Conservation (phyloP, 2,329 filamentous ascomycete genomes). For the Claviceps fusiformis region DNA sequence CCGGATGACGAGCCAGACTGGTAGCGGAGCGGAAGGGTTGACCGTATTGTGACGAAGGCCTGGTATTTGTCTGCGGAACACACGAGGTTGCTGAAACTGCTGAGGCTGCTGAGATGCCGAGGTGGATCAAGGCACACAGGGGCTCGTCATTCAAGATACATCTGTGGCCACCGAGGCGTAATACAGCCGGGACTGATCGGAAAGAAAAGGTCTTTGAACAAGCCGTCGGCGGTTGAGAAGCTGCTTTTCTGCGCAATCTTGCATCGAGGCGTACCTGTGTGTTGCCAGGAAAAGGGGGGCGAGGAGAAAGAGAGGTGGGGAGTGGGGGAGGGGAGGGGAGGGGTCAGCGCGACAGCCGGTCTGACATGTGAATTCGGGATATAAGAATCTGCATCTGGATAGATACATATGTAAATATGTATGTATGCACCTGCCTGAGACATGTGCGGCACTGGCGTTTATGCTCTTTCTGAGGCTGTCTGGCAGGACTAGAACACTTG, state of each 20-base stretch:
- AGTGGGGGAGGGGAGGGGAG: too few species aligned
- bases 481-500: too few species aligned
- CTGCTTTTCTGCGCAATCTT: not conserved
- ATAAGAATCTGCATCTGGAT: not conserved
- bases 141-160: too few species aligned
- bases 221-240: not conserved
- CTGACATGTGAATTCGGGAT: conserved; percentile 4
- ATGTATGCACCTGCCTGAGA: too few species aligned
- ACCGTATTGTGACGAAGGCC: not conserved
- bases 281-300: not conserved
- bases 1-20: not conserved
- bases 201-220: not conserved
- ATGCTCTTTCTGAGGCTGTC: not conserved
- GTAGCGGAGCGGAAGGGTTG: not conserved
- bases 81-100: not conserved
- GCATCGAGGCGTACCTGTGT: not conserved
- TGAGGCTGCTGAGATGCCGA: too few species aligned
- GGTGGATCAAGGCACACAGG: not conserved
- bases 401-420: not conserved
- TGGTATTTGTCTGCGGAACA: not conserved
- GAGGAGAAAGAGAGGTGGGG: too few species aligned
- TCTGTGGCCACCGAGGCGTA: not conserved
- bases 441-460: not conserved
- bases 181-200: conserved; percentile 2
- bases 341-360: not conserved